Base-by-base conservation (phyloP, 768 basidiomycete species). In the Hericium alpestre region DNA sequence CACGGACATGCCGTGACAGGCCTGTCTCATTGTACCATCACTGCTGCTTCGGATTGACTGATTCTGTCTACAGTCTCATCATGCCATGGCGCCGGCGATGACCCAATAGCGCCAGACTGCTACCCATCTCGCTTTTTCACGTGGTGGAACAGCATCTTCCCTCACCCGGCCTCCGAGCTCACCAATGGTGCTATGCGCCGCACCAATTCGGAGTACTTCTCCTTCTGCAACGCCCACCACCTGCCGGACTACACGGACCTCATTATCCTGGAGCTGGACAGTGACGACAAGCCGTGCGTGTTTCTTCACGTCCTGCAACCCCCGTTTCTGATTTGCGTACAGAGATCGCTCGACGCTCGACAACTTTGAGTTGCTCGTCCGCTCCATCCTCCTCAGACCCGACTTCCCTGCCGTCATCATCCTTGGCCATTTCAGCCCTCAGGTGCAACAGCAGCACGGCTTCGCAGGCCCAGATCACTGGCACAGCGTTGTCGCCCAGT, bases 91-190 rank as follows among this genome's bases (percentile, higher is more conserved):
- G 87, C 93, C 9, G 94, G 93, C 1, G 87, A 94, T 66, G 90
- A 94, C 68, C 92, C 91, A 4, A 76, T 96, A 56, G 81, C 90
- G 0, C 77, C 88, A 0, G 72, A 72, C 60, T 94, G 95, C 69
- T 99, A 97, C 71, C 95, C 96, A 1, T 84, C 89, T n/a, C 82
- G 83, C 54, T 90, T 98, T 74, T 98, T 98, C 76, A 76, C 86
- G 53, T 99, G 96, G 95, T 96, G 95, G 90, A 92, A 94, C 72
- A 79, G 77, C 55, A 82, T 98, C n/a, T 99, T 99, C 73, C 96
- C 95, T 0, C 92, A 99, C 70, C 95, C 95, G 0, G 94, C 93
- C 1, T 93, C 94, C 11, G 94, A 98, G 69, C 80, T 99, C 63
- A 99, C 95, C 25, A 99, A 99, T 70, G 95, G 95, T 38, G 95